phyloP scores from a whole-genome alignment of 345 rosid species.

The Zanthoxylum bungeanum region DNA sequence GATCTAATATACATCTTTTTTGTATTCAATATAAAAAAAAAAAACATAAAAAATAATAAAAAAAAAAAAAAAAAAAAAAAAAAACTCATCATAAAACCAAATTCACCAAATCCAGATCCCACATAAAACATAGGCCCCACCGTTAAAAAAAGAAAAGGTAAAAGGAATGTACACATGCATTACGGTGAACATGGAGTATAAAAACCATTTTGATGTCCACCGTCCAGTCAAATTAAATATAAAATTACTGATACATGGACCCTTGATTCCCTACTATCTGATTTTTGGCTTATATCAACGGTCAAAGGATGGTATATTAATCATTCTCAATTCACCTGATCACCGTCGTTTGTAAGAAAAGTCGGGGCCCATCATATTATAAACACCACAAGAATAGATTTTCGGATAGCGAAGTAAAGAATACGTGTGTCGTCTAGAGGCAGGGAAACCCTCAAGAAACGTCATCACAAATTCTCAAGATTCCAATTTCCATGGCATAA shows the following conservation, averaged over 20 bases:
- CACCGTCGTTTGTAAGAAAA: background rate
- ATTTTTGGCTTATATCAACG: constrained; percentile 1
- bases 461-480: background rate
- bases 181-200: constrained; percentile 11
- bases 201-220: background rate
- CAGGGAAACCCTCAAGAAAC: constrained; percentile 27
- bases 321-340: background rate
- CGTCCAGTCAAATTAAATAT: background rate
- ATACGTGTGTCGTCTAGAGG: constrained; percentile 16
- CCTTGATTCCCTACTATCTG: background rate
- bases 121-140: constrained; percentile 10
- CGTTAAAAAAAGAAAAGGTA: background rate
- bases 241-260: background rate
- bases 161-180: constrained; percentile 5
- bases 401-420: constrained; percentile 14
- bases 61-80: too few species aligned
- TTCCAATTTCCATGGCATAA: constrained; percentile 11
- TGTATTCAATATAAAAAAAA: too few species aligned
- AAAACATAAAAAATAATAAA: too few species aligned
- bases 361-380: constrained; percentile 22
- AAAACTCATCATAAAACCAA: too few species aligned
- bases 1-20: too few species aligned
- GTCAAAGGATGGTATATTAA: background rate
- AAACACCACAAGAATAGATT: background rate
- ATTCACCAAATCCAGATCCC: too few species aligned